Percentiles rank a stretch among this genome's conserved stretches.
Conservation (phyloP, 768 basidiomycete species). For the Hypsizygus marmoreus region DNA sequence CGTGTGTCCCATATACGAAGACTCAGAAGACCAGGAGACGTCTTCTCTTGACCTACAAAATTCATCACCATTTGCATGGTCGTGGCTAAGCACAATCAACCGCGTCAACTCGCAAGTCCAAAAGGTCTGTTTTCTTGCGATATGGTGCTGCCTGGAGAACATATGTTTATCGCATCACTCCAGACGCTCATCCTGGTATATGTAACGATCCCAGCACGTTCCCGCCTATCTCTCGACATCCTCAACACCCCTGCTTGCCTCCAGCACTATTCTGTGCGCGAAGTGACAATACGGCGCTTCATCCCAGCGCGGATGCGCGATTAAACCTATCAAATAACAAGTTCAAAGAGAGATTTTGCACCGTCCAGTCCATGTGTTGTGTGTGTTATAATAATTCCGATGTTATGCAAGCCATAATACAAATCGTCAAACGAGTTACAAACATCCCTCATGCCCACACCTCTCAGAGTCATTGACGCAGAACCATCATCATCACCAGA, state of each 20-base stretch:
- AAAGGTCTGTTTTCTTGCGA: constrained; percentile 61
- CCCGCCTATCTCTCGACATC: constrained; percentile 49
- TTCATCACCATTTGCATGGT: constrained; percentile 79
- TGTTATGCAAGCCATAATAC: constrained; percentile 5
- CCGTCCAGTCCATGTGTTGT: not conserved
- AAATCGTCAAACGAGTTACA: constrained; percentile 8
- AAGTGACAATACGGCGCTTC: constrained; percentile 83
- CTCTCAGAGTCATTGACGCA: not conserved
- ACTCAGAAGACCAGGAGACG: constrained; percentile 64
- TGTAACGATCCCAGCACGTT: constrained; percentile 86
- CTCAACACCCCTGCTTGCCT: constrained; percentile 76
- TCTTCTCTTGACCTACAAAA: constrained; percentile 71
- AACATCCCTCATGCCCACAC: not conserved
- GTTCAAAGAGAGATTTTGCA: not conserved
- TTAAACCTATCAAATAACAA: constrained; percentile 45
- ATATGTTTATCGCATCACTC: not conserved
- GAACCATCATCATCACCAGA: constrained; percentile 2
- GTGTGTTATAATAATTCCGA: constrained; percentile 6
- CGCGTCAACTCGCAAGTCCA: constrained; percentile 96
- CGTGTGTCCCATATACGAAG: constrained; percentile 90
- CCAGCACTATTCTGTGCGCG: constrained; percentile 75
- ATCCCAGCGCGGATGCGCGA: constrained; percentile 93
- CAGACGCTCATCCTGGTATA: constrained; percentile 91
- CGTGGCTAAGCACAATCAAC: constrained; percentile 96
- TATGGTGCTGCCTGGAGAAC: not conserved